These are phyloP conservation scores for Colletotrichum limetticola DNA, from an alignment of 2,329 filamentous ascomycete genomes.

Conservation along the genomic window DNA sequence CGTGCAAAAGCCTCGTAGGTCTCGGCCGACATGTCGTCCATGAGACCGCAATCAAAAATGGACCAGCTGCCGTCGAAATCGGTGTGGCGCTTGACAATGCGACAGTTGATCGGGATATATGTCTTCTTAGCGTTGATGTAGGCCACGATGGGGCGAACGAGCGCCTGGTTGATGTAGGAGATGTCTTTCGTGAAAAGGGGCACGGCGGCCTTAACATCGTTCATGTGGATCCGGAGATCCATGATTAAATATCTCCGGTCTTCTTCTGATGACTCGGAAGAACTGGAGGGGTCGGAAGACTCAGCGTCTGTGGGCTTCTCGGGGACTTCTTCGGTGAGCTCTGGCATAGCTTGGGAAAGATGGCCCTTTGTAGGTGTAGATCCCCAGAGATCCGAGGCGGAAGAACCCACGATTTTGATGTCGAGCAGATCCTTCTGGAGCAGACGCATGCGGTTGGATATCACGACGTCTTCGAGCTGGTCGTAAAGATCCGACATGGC, in stretches of 20 bases:
- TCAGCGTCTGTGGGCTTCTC: not conserved
- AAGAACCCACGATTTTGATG: conserved; percentile 18
- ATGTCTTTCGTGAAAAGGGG: conserved; percentile 92
- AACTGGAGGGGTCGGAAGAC: not conserved
- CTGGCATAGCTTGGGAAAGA: conserved; percentile 41
- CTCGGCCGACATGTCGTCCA: conserved; percentile 94
- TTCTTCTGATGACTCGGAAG: conserved; percentile 48
- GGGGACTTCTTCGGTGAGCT: not conserved
- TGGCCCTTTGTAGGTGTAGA: conserved; percentile 45
- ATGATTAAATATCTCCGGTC: conserved; percentile 87
- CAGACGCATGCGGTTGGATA: conserved; percentile 75
- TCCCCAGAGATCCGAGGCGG: conserved; percentile 38
- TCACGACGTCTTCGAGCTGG: conserved; percentile 91
- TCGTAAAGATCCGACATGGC: conserved; percentile 98
- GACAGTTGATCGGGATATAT: conserved; percentile 94
- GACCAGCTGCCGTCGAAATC: conserved; percentile 98
- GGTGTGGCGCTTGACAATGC: conserved; percentile 86
- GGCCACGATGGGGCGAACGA: conserved; percentile 94
- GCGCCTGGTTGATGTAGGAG: conserved; percentile 94
- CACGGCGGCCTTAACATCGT: conserved; percentile 92
- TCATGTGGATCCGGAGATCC: conserved; percentile 94
- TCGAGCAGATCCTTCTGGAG: conserved; percentile 58
- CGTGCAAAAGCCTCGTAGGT: conserved; percentile 94
- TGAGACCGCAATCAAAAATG: conserved; percentile 89
- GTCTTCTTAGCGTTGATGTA: conserved; percentile 97